Conservation (phyloP, 805 yeast species). For the Yamadazyma olivae region DNA sequence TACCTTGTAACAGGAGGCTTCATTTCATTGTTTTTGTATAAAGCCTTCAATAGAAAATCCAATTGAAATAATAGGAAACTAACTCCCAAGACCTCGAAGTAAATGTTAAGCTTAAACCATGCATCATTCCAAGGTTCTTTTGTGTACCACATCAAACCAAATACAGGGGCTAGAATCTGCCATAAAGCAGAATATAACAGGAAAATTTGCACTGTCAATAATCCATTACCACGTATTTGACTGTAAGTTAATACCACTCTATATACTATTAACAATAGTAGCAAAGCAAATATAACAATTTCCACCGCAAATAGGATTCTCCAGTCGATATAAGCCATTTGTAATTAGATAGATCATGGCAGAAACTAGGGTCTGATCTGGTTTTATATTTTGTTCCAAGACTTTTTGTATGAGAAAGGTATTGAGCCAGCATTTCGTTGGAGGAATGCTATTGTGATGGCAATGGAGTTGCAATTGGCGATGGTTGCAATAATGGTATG, state of each 20-base stretch:
- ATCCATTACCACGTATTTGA: constrained; percentile 1
- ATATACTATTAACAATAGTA: constrained; percentile 4
- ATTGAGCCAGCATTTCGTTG: too few species aligned
- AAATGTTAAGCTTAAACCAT: constrained; percentile 8
- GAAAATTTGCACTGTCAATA: constrained; percentile 2
- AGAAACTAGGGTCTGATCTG: too few species aligned
- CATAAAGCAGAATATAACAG: constrained; percentile 8
- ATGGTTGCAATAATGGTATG: too few species aligned
- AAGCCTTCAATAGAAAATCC: constrained; percentile 2
- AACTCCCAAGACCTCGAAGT: constrained; percentile 10
- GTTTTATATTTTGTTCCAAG: too few species aligned
- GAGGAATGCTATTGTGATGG: too few species aligned
- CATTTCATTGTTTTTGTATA: background rate
- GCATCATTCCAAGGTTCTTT: constrained; percentile 3
- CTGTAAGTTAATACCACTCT: constrained; percentile 2
- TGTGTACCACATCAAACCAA: constrained; percentile 8
- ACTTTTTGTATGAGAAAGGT: too few species aligned
- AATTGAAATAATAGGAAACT: constrained; percentile 5
- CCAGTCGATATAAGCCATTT: too few species aligned
- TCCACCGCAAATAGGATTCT: constrained; percentile 8
- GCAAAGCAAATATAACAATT: constrained; percentile 1
- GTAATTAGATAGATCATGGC: too few species aligned
- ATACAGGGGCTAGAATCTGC: constrained; percentile 6
- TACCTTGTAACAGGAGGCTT: constrained; percentile 2
- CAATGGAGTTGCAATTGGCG: too few species aligned